Evolutionary conservation across 2,329 filamentous ascomycete genomes (phyloP).

Genomic region (Calonectria leucothoes): DNA sequence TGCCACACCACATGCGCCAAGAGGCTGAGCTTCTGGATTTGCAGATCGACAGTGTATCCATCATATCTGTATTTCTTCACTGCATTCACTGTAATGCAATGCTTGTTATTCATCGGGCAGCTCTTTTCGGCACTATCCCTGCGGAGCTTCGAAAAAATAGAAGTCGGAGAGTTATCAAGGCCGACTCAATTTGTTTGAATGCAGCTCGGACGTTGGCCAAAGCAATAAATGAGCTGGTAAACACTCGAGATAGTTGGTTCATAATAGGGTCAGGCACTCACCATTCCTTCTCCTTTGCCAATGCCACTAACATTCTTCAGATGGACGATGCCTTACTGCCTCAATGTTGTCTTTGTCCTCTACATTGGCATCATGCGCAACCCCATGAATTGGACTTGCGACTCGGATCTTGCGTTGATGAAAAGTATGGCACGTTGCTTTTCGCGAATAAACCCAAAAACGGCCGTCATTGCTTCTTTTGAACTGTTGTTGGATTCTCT

Average conservation of each 20-base stretch:
- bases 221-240: not conserved
- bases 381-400: not conserved
- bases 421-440: not conserved
- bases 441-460: not conserved
- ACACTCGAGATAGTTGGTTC: not conserved
- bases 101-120: not conserved
- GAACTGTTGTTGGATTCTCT: not conserved
- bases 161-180: not conserved
- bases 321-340: not conserved
- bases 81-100: not conserved
- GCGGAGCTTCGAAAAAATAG: not conserved
- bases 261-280: not conserved
- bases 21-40: not conserved
- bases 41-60: not conserved
- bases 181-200: not conserved
- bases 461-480: not conserved
- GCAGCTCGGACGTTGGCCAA: not conserved
- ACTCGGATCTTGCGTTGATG: not conserved
- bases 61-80: not conserved
- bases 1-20: not conserved
- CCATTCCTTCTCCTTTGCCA: not conserved
- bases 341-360: not conserved
- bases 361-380: not conserved
- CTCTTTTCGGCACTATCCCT: not conserved
- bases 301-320: not conserved